These are phyloP conservation scores for Plasmodium coatneyi DNA, from an alignment of 169 alveolate genomes.

Conservation along the genomic window DNA sequence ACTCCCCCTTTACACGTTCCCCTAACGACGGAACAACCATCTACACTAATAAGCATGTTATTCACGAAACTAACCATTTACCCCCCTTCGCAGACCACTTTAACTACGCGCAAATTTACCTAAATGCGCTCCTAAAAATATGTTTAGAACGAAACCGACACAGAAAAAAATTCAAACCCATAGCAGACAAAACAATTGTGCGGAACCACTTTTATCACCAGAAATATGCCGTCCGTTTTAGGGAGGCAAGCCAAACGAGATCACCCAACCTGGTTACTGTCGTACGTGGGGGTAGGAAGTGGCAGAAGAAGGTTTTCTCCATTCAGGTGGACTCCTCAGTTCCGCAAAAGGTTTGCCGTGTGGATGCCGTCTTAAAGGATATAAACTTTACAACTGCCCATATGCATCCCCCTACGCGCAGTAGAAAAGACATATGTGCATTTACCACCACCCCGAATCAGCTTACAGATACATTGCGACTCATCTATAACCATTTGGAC, in stretches of 20 bases:
- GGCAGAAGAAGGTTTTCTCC: constrained; percentile 49
- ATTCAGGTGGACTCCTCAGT: constrained; percentile 19
- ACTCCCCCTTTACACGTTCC: background rate
- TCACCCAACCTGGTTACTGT: background rate
- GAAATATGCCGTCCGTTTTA: constrained; percentile 37
- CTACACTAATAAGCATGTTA: background rate
- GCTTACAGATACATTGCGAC: background rate
- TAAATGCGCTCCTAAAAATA: constrained; percentile 16
- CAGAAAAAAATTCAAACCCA: constrained; percentile 41
- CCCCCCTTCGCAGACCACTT: constrained; percentile 10
- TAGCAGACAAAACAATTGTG: constrained; percentile 47
- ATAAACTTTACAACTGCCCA: background rate
- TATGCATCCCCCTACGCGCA: background rate
- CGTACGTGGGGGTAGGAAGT: constrained; percentile 17
- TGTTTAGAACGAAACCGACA: constrained; percentile 33
- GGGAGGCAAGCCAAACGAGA: background rate
- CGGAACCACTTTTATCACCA: constrained; percentile 30
- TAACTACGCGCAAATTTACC: constrained; percentile 23
- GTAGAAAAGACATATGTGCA: background rate
- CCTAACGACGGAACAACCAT: background rate
- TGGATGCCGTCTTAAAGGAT: background rate
- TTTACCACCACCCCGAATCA: background rate
- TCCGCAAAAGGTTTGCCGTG: constrained; percentile 14
- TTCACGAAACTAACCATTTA: background rate
- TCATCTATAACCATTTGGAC: background rate